Evolutionary conservation across 257 asterid genomes (phyloP).

Genomic region (Solanum chilense): DNA sequence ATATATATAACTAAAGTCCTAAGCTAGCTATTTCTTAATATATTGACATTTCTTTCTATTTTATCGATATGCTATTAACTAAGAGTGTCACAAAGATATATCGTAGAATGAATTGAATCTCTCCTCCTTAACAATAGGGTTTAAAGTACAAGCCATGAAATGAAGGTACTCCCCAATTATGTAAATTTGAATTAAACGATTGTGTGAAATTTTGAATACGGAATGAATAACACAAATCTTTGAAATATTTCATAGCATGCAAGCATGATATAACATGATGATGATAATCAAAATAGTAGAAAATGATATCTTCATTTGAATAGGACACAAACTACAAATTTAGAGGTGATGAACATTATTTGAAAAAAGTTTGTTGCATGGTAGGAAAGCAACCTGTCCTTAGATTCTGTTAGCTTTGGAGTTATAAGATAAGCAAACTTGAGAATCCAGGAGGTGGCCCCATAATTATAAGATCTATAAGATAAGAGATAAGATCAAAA

Average conservation of each 20-base stretch:
- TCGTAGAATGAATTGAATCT: not conserved
- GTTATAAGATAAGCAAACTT: not conserved
- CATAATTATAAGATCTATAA: not conserved
- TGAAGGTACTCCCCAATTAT: not conserved
- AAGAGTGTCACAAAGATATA: not conserved
- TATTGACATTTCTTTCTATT: not conserved
- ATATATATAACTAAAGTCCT: no score
- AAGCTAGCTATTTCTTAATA: not conserved
- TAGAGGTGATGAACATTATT: not conserved
- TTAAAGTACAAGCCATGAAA: not conserved
- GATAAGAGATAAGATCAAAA: not conserved
- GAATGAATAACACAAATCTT: not conserved
- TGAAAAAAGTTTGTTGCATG: slow-evolving; percentile 11
- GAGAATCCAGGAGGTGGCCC: not conserved
- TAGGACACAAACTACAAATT: not conserved
- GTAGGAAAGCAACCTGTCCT: slow-evolving; percentile 17
- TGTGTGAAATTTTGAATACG: not conserved
- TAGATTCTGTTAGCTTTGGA: not conserved
- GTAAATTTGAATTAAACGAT: not conserved
- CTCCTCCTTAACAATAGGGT: not conserved
- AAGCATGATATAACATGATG: not conserved
- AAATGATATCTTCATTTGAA: not conserved
- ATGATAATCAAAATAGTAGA: not conserved
- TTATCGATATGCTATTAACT: not conserved
- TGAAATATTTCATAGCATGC: not conserved